Percentiles rank a stretch among this genome's conserved stretches.
Evolutionary conservation across 225 moss, liverwort and hornwort genomes (phyloP).

Genomic region (Thuidium tamariscinum): DNA sequence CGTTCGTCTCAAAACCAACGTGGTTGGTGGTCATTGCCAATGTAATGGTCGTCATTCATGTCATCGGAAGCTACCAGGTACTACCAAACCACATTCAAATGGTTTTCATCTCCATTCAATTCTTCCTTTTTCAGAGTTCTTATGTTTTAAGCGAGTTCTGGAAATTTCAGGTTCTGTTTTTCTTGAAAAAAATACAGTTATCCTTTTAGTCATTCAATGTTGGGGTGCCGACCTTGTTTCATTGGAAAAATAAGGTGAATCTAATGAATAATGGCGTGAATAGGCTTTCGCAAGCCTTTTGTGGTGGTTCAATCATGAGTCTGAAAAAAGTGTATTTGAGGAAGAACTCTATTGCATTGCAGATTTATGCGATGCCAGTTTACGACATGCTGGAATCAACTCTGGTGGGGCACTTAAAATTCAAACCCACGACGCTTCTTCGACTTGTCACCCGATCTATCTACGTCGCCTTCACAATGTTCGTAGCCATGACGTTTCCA

Average conservation of each 20-base stretch:
- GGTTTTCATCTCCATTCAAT: not conserved
- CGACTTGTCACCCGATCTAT: constrained; percentile 31
- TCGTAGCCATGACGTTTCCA: constrained; percentile 52
- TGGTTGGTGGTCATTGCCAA: constrained; percentile 59
- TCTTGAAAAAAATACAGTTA: not conserved
- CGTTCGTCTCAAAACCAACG: constrained; percentile 26
- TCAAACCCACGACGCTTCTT: constrained; percentile 14
- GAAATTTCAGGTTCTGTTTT: not conserved
- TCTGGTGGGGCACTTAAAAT: constrained; percentile 5
- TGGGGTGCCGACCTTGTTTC: not conserved
- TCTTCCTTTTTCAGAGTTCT: not conserved
- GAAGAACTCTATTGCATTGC: not conserved
- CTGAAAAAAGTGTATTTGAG: not conserved
- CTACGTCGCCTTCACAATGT: constrained; percentile 41
- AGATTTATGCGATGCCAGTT: constrained; percentile 58
- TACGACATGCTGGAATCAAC: constrained; percentile 43
- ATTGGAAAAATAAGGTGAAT: not conserved
- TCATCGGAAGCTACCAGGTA: constrained; percentile 55
- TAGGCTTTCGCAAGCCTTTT: not conserved
- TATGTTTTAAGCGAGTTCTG: not conserved
- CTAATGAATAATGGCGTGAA: not conserved
- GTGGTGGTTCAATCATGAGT: not conserved
- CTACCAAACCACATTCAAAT: not conserved
- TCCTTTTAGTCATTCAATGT: not conserved
- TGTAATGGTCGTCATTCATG: constrained; percentile 67